Evolutionary conservation across 2,329 filamentous ascomycete species (phyloP).

Genomic region (Cladosporium cucumerinum): DNA sequence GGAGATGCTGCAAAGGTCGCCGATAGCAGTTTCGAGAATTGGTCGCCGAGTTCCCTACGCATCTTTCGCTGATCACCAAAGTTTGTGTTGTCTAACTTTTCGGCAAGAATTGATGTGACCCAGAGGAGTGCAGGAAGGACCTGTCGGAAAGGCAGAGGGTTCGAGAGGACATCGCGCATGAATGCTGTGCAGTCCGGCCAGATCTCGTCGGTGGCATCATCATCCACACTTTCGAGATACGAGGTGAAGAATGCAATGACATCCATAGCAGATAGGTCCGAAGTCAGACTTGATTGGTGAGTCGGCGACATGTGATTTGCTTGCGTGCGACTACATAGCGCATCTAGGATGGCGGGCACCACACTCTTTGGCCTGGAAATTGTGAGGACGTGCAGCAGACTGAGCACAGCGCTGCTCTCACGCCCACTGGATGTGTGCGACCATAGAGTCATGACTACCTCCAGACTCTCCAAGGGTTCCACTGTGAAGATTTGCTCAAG

Average conservation of each 20-base stretch:
- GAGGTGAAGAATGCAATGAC: conserved; percentile 85
- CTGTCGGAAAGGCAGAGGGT: conserved; percentile 92
- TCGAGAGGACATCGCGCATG: conserved; percentile 80
- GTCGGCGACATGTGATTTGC: conserved; percentile 72
- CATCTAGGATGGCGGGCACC: conserved; percentile 91
- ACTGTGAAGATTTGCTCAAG: conserved; percentile 90
- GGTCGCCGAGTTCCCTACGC: conserved; percentile 86
- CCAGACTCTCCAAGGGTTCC: conserved; percentile 87
- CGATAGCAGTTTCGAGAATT: conserved; percentile 81
- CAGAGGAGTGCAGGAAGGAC: conserved; percentile 81
- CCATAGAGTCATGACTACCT: conserved; percentile 88
- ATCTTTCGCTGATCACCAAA: conserved; percentile 93
- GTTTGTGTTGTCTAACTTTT: conserved; percentile 96
- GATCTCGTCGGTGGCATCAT: conserved; percentile 97
- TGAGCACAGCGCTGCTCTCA: conserved; percentile 63
- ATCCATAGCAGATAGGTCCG: conserved; percentile 77
- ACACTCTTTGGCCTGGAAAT: conserved; percentile 87
- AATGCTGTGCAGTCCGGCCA: conserved; percentile 94
- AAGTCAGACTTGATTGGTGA: conserved; percentile 83
- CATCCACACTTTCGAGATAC: conserved; percentile 85
- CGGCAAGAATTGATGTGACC: conserved; percentile 83
- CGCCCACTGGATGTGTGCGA: conserved; percentile 46
- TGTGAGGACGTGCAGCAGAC: conserved; percentile 84
- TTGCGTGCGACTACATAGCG: conserved; percentile 91
- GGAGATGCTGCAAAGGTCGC: conserved; percentile 76